Percentiles rank a stretch among this genome's conserved stretches.
These are phyloP conservation scores for Hypoxylon fuscum DNA, from an alignment of 495 filamentous ascomycete species.

Conservation along the genomic window DNA sequence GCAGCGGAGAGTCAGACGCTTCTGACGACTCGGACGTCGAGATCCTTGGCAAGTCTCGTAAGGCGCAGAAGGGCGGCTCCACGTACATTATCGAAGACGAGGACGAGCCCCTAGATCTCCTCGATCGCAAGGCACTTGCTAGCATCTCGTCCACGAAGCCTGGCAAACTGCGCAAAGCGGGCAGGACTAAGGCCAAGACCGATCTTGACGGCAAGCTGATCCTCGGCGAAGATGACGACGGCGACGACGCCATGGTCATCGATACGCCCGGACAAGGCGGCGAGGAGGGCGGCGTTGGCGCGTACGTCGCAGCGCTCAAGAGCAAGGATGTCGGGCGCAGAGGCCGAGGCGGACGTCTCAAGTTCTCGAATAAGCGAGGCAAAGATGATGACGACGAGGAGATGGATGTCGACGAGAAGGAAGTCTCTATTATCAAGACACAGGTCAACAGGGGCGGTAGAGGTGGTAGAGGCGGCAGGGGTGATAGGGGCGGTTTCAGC, in stretches of 20 bases:
- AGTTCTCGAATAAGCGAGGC: slow-evolving; percentile 78
- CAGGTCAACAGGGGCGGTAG: slow-evolving; percentile 45
- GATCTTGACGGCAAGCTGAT: slow-evolving; percentile 91
- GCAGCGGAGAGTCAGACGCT: slow-evolving; percentile 72
- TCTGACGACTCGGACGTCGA: slow-evolving; percentile 69
- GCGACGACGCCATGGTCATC: slow-evolving; percentile 66
- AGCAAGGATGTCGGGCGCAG: slow-evolving; percentile 83
- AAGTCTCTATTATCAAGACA: slow-evolving; percentile 59
- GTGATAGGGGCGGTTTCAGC: slow-evolving; percentile 21
- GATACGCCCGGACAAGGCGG: slow-evolving; percentile 59
- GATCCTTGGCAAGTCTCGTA: slow-evolving; percentile 62
- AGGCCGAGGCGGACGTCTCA: slow-evolving; percentile 85
- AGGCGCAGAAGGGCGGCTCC: slow-evolving; percentile 64
- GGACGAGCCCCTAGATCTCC: slow-evolving; percentile 91
- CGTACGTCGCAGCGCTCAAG: slow-evolving; percentile 89
- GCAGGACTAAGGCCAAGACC: slow-evolving; percentile 71
- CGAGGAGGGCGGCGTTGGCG: slow-evolving; percentile 76
- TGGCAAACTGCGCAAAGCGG: slow-evolving; percentile 63
- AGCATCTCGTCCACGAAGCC: slow-evolving; percentile 94
- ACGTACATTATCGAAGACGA: slow-evolving; percentile 93
- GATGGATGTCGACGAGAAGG: slow-evolving; percentile 77
- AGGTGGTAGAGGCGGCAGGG: slow-evolving; percentile 32
- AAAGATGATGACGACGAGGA: slow-evolving; percentile 68
- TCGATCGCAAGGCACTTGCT: slow-evolving; percentile 86
- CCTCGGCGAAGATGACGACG: slow-evolving; percentile 66